A percentile compares a stretch with the other conserved stretches of the same genome.
Conservation (phyloP, 345 rosid genomes). For the Iberis pinnata region DNA sequence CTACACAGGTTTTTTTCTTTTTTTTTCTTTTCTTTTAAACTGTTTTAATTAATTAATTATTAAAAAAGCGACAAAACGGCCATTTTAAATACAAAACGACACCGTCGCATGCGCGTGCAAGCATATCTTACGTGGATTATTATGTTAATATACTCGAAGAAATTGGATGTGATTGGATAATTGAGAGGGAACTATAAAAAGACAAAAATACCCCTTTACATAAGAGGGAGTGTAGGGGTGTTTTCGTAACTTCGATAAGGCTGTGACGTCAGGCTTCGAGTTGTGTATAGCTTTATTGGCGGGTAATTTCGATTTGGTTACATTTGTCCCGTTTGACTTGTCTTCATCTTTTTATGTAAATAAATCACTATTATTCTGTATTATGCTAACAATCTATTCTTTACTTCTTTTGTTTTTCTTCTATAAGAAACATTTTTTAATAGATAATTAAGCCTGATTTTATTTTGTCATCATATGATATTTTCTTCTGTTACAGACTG, state of each 20-base stretch:
- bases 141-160: no score
- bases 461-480: background rate
- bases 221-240: background rate
- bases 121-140: constrained; percentile 17
- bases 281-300: no score
- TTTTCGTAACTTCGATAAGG: background rate
- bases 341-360: background rate
- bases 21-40: constrained; percentile 2
- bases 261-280: constrained; percentile 11
- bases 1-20: no score
- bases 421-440: no score
- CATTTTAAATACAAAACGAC: constrained; percentile 22
- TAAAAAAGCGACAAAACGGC: constrained; percentile 24
- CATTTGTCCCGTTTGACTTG: constrained; percentile 11
- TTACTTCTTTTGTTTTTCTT: background rate
- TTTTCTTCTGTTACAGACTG: no score
- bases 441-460: background rate
- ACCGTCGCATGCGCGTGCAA: constrained; percentile 30
- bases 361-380: background rate
- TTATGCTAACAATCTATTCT: background rate
- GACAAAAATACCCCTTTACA: background rate
- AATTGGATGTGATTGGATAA: constrained; percentile 8
- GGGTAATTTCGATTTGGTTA: constrained; percentile 12
- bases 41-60: no score
- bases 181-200: background rate